Conservation (phyloP, 106 monocot genomes). For the Platanthera guangdongensis region DNA sequence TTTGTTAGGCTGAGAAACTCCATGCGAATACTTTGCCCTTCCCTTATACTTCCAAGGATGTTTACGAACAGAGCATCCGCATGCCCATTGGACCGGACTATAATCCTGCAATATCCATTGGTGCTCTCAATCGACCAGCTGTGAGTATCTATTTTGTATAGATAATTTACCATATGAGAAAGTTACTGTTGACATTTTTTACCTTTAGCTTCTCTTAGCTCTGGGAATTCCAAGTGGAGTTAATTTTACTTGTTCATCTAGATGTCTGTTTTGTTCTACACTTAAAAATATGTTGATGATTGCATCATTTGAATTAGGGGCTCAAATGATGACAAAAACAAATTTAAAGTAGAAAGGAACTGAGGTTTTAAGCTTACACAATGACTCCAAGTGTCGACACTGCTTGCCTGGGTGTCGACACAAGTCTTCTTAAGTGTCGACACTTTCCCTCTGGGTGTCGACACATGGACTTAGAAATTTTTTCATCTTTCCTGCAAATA, state of each 20-base stretch:
- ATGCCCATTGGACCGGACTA: constrained; percentile 95
- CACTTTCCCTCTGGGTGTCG: too few species aligned
- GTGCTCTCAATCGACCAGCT: constrained; percentile 73
- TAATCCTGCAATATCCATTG: constrained; percentile 69
- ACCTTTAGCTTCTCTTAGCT: background rate
- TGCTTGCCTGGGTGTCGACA: too few species aligned
- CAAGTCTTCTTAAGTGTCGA: too few species aligned
- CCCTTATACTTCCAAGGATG: constrained; percentile 78
- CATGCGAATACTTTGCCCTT: constrained; percentile 53
- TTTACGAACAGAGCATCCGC: constrained; percentile 77
- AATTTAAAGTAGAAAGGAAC: background rate
- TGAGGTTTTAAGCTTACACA: background rate
- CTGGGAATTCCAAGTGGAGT: background rate
- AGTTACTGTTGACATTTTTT: background rate
- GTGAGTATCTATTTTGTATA: constrained; percentile 32
- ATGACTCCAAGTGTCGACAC: too few species aligned
- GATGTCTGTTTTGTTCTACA: background rate
- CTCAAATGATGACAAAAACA: background rate
- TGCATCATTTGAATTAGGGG: background rate
- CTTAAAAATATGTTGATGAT: background rate
- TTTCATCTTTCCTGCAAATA: too few species aligned
- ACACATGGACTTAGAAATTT: too few species aligned
- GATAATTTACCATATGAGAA: background rate
- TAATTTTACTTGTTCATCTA: background rate
- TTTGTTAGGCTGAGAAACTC: constrained; percentile 73